These are phyloP conservation scores for Cephalotrichum gorgonifer DNA, from an alignment of 2,329 filamentous ascomycete genomes.

Conservation along the genomic window DNA sequence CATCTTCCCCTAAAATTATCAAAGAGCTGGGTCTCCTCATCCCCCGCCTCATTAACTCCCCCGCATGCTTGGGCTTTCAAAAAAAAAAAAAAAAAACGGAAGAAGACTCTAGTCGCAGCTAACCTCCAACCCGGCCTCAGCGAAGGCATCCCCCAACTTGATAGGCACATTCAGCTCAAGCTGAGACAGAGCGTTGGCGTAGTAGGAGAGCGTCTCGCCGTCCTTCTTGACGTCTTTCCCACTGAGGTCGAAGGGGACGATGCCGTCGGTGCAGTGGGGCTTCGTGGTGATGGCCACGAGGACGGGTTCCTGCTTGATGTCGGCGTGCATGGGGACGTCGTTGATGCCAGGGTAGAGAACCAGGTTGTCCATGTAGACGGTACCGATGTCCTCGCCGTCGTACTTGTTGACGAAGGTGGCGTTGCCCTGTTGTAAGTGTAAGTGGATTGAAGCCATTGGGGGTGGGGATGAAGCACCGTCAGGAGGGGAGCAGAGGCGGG, in stretches of 20 bases:
- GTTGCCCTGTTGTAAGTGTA: slow-evolving; percentile 38
- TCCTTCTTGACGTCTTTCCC: slow-evolving; percentile 41
- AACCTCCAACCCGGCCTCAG: not conserved
- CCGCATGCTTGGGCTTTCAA: not conserved
- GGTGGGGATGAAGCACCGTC: not conserved
- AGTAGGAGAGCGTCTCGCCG: slow-evolving; percentile 44
- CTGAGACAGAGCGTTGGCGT: slow-evolving; percentile 40
- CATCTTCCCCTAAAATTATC: not conserved
- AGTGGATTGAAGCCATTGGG: not conserved
- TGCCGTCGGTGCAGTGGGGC: slow-evolving; percentile 42
- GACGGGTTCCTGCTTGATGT: slow-evolving; percentile 37
- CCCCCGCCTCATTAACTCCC: not conserved
- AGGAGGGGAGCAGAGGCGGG: not conserved
- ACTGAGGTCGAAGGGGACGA: slow-evolving; percentile 43
- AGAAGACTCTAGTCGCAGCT: too few species aligned
- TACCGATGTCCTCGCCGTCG: slow-evolving; percentile 40
- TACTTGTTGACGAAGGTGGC: slow-evolving; percentile 50
- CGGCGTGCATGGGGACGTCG: slow-evolving; percentile 41
- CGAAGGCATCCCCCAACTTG: slow-evolving; percentile 31
- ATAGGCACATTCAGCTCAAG: slow-evolving; percentile 42
- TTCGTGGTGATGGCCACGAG: slow-evolving; percentile 27
- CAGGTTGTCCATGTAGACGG: slow-evolving; percentile 46
- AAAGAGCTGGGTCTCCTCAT: not conserved
- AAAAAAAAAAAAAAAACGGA: too few species aligned
- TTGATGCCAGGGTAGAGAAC: slow-evolving; percentile 49